These are phyloP conservation scores for Pichiaceae sp. DNA, from an alignment of 1,139 yeast genomes.

Conservation along the genomic window DNA sequence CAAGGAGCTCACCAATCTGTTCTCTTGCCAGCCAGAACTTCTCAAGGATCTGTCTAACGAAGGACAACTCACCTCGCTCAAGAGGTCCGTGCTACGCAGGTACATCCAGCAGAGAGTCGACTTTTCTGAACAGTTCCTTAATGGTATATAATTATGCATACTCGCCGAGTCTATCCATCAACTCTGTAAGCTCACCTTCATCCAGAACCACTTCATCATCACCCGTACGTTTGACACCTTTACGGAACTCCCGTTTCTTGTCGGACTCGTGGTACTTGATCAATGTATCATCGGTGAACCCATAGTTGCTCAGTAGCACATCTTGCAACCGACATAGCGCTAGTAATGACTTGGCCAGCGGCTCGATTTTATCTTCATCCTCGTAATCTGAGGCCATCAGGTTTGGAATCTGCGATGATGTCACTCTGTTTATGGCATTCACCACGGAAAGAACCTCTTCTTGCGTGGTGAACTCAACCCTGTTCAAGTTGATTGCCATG, in stretches of 20 bases:
- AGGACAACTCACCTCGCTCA: conserved; percentile 66
- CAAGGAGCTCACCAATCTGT: conserved; percentile 78
- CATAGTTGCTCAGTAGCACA: conserved; percentile 20
- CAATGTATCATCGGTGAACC: conserved; percentile 20
- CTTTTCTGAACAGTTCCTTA: conserved; percentile 15
- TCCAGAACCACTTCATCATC: conserved; percentile 1
- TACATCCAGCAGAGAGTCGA: conserved; percentile 54
- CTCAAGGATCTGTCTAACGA: conserved; percentile 75
- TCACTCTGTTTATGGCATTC: conserved; percentile 16
- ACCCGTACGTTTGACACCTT: conserved; percentile 1
- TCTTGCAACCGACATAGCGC: conserved; percentile 19
- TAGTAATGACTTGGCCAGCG: conserved; percentile 19
- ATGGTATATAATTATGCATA: conserved; percentile 10
- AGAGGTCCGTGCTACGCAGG: conserved; percentile 57
- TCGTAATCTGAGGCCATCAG: conserved; percentile 21
- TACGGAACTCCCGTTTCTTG: conserved; percentile 6
- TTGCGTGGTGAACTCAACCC: conserved; percentile 28
- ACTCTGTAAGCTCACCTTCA: not conserved
- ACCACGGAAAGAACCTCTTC: conserved; percentile 31
- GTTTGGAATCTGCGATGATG: conserved; percentile 28
- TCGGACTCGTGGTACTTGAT: conserved; percentile 11
- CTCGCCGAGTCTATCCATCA: not conserved
- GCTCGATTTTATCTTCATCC: conserved; percentile 9
- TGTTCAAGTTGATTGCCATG: conserved; percentile 32
- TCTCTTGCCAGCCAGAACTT: conserved; percentile 70